Base-by-base conservation (phyloP, 805 yeast species). In the Naumovozyma baii region DNA sequence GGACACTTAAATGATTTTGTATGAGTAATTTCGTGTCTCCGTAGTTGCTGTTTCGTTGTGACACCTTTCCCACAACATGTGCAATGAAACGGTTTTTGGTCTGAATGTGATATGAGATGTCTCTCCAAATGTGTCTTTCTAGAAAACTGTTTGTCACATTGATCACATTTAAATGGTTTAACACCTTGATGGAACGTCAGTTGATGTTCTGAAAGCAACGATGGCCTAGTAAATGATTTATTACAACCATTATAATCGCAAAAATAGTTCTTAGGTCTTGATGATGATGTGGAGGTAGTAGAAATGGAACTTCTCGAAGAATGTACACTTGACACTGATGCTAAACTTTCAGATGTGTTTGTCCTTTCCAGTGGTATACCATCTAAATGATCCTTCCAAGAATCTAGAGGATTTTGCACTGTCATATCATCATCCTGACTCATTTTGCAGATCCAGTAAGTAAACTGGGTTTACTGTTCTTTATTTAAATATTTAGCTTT, bases 11-110 rank as follows among this genome's bases (percentile, higher is more conserved):
- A 80, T 1, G 85, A 73, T 46, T 72, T 70, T 3, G 77, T 76
- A 57, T 92, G 97, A 2, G 94, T 81, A 30, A 74, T 70, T 61
- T 80, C 86, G 58, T 92, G 98, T 39, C 95, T 70, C 45, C 71
- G 74, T 41, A 86, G 66, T 54, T 88, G 96, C 62, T 92, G 97
- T 38, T 58, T 59, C 0, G 95, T 72, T 38, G 78, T 80, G 38
- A 83, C 80, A 3, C 95, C 95, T 59, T 86, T 87, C 1, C 80
- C 79, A 56, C 98, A 92, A 1, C 69, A 56, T 0, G 76, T 59
- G 53, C 97, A 88, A 32, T 69, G 73, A 54, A 72, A 78, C 0
- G 95, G 95, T 50, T 82, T 83, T 3, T 69, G 73, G 1, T 65
- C 68, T n/a, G 38, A 20, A 55, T 88, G 96, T 15, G 85, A 75